Base-by-base conservation (phyloP, 2,329 filamentous ascomycete species). In the Penicillium crustosum region DNA sequence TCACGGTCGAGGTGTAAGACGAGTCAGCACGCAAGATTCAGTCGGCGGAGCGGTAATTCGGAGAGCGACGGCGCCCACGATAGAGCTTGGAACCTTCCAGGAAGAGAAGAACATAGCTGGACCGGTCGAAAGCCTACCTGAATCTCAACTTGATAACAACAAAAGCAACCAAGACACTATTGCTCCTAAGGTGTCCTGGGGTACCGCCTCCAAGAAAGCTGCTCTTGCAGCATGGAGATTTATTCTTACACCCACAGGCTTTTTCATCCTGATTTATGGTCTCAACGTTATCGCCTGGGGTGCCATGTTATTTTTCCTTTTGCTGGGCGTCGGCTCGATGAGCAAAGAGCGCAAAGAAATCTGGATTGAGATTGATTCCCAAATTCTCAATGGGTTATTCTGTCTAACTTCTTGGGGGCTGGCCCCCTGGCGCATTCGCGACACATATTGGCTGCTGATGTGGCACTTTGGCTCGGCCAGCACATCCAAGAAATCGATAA, bases 341-440 rank as follows among this genome's bases (percentile, higher is more conserved):
- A 41, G 51, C 21, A 29, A 31, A 3, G 29, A 35, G 7, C 41
- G 41, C 23, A 43, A 43, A 43, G 23, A 43, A 43, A n/a, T 43
- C 27, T 53, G 51, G 51, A 53, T 53, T 8, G 51, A 53, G 7
- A 53, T 53, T 6, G 51, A 53, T 39, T 45, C 41, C 8, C 51
- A 47, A 17, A 53, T 53, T 10, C 41, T 53, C 9, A 47, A 45
- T 35, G 51, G 4, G 4, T 17, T 53, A 10, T 38, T 53, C 21
- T 53, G 51, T 10, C 21, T 53, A 2, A 21, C 51, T 15, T 29
- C n/a, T 6, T 53, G 29, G n/a, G 51, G 51, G 4, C 15, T 53
- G 15, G 51, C 51, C 6, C 51, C 51, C 3, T 45, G 41, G 51
- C 25, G 51, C 6, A 35, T 45, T 19, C 51, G 51, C 43, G 51